Evolutionary conservation across 306 rosid genomes (phyloP).

Genomic region (Prunus padus): DNA sequence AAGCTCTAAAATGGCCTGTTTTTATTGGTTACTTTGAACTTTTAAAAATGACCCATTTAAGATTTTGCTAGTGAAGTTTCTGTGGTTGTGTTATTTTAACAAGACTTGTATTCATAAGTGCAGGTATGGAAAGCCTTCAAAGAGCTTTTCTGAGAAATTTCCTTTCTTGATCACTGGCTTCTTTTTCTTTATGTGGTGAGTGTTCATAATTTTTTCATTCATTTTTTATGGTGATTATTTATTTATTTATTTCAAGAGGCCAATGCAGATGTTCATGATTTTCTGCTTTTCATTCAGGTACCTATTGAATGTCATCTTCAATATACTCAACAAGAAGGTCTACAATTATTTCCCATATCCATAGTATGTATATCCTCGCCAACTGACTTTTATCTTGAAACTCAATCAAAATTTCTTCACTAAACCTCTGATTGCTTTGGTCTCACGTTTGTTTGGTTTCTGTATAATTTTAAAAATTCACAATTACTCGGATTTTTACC

Average conservation of each 20-base stretch:
- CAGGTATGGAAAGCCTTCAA: constrained; percentile 43
- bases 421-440: background rate
- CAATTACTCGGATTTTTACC: background rate
- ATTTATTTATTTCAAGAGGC: background rate
- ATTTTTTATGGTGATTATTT: background rate
- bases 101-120: background rate
- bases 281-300: constrained; percentile 55
- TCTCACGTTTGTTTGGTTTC: constrained; percentile 4
- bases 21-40: background rate
- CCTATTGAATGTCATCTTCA: constrained; percentile 89
- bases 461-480: background rate
- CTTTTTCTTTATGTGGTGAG: constrained; percentile 92
- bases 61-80: background rate
- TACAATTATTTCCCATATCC: constrained; percentile 97
- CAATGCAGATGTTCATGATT: constrained; percentile 2
- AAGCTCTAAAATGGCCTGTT: background rate
- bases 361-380: constrained; percentile 46
- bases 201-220: background rate
- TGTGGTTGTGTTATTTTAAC: background rate
- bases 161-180: constrained; percentile 81
- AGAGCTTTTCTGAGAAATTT: constrained; percentile 51
- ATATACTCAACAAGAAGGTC: constrained; percentile 93
- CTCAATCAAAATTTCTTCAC: background rate
- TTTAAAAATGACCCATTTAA: background rate
- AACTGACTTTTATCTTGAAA: too few species aligned